phyloP scores from a whole-genome alignment of 2,329 filamentous ascomycete genomes.

The Cladophialophora yegresii region DNA sequence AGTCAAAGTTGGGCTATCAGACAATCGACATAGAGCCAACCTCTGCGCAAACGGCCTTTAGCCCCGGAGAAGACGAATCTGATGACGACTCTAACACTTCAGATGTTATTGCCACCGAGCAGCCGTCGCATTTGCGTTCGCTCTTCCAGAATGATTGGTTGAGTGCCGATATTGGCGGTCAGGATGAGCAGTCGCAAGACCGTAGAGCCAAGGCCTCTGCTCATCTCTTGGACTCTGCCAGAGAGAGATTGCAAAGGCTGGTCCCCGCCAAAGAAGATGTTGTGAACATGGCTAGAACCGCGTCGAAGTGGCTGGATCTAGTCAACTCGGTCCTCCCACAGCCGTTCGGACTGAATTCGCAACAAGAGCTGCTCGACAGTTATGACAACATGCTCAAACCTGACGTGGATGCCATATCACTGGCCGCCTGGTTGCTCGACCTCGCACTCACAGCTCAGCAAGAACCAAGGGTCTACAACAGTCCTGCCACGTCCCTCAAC shows the following conservation, averaged over 20 bases:
- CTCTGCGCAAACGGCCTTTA: conserved; percentile 1
- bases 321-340: conserved; percentile 16
- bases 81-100: conserved; percentile 20
- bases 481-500: conserved; percentile 8
- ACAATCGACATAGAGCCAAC: neutral
- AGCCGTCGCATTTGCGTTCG: conserved; percentile 19
- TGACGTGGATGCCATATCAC: conserved; percentile 17
- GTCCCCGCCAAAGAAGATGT: conserved; percentile 22
- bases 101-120: conserved; percentile 22
- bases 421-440: conserved; percentile 27
- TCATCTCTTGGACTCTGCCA: conserved; percentile 19
- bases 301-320: conserved; percentile 13
- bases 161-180: conserved; percentile 9
- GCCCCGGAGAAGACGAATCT: conserved; percentile 14
- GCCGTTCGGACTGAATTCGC: conserved; percentile 18
- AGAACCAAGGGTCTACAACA: conserved; percentile 6
- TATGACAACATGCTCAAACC: conserved; percentile 18
- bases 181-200: conserved; percentile 10
- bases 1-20: conserved; percentile 19
- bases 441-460: conserved; percentile 25
- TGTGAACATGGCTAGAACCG: conserved; percentile 8
- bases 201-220: conserved; percentile 9
- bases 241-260: conserved; percentile 23
- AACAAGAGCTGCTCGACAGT: conserved; percentile 17
- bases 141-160: conserved; percentile 29